Evolutionary conservation across 179 eudicot species (phyloP), one percentile per base, ranked within the genome.

Genomic region (Actinidia arguta): DNA sequence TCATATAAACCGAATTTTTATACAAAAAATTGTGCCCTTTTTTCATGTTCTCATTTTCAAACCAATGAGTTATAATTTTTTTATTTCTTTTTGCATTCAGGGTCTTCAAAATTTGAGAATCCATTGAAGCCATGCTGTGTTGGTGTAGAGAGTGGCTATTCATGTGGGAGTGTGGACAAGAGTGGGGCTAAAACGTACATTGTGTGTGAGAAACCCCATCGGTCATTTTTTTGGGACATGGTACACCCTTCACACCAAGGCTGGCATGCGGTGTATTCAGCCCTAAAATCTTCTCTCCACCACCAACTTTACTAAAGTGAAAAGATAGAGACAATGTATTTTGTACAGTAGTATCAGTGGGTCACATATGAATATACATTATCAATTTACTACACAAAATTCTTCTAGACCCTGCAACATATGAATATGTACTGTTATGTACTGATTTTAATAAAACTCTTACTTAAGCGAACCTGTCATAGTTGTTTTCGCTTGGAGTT

Each of bases 211-310:
- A 76, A 86, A 46, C 91, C 85, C 0, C 16, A 70, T 5, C 4
- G 7, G n/a, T 86, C 94, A 0, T 90, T 91, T 67, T 93, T 89
- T 79, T 93, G 93, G 94, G 94, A 90, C 62, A 54, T 51, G 8
- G 84, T 89, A 61, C 94, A 92, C 85, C 94, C 94, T 44, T 83
- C 93, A 8, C 86, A 92, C 12, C 81, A 87, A 46, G 94, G 94
- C 18, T 92, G 94, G 94, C 59, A 25, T 72, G 86, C 87, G 20
- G 91, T 90, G 84, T 92, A 83, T 68, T 55, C 70, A 20, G 81
- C 86, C 68, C 80, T 92, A 4, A 24, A 52, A 20, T 82, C 84
- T 70, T 71, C 88, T 61, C 89, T 91, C 48, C 76, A 9, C 46
- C 50, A 25, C 55, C 86, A 74, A 47, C 22, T 54, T 56, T 22